Percentiles rank a stretch among this genome's conserved stretches.
These are phyloP conservation scores for Russula earlei DNA, from an alignment of 768 basidiomycete genomes.

Conservation along the genomic window DNA sequence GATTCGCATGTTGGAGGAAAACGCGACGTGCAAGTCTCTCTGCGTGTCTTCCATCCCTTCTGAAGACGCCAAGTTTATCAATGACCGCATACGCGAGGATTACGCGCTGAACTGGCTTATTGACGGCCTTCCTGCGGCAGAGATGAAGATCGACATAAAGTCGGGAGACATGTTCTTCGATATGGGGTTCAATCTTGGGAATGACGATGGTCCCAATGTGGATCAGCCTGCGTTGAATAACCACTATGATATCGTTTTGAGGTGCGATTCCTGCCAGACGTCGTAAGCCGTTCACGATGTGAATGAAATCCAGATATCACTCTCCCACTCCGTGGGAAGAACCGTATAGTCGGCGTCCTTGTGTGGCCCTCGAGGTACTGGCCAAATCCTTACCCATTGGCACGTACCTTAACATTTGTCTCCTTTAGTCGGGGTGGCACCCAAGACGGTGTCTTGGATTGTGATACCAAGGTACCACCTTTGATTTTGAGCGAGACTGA, in stretches of 20 bases:
- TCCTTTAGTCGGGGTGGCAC: conserved; percentile 51
- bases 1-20: conserved; percentile 76
- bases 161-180: conserved; percentile 86
- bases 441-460: conserved; percentile 43
- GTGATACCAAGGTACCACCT: conserved; percentile 38
- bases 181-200: conserved; percentile 89
- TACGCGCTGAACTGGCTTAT: conserved; percentile 93
- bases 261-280: conserved; percentile 32
- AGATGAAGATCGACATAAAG: conserved; percentile 76
- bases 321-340: conserved; percentile 53
- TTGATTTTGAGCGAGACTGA: conserved; percentile 53
- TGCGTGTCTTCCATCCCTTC: conserved; percentile 53
- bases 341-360: conserved; percentile 85
- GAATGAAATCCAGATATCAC: conserved; percentile 58
- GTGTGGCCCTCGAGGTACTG: conserved; percentile 59
- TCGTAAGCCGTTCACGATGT: neutral
- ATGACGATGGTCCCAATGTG: conserved; percentile 47
- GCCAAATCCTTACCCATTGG: neutral
- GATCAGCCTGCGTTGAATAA: conserved; percentile 74
- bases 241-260: conserved; percentile 81
- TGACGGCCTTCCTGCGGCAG: conserved; percentile 88
- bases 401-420: neutral
- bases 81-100: conserved; percentile 83
- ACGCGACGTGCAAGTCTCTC: conserved; percentile 64
- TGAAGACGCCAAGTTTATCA: conserved; percentile 81